Conservation (phyloP, 2,329 filamentous ascomycete species). For the Fusarium chaquense region DNA sequence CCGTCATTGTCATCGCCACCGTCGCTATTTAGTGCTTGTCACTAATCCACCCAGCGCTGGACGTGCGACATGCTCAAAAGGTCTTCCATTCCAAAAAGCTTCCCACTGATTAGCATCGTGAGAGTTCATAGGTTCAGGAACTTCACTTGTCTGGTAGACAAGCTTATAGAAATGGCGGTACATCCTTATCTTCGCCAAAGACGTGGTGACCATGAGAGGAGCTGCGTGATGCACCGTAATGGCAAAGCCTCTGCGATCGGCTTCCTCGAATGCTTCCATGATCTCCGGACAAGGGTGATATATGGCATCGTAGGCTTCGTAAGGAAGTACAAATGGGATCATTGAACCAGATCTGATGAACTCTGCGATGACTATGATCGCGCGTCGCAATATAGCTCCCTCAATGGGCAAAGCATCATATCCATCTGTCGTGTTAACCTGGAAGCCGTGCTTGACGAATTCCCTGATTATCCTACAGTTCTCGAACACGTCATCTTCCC, state of each 20-base stretch:
- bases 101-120: neutral
- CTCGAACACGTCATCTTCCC: fast-evolving
- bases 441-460: neutral
- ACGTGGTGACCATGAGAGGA: neutral
- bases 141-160: neutral
- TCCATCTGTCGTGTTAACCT: neutral
- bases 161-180: constrained; percentile 1
- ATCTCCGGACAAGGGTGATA: neutral
- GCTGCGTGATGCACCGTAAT: fast-evolving
- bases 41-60: neutral
- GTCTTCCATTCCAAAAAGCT: neutral
- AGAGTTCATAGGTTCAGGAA: neutral
- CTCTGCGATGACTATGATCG: neutral
- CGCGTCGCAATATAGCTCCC: neutral
- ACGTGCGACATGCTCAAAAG: neutral
- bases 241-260: neutral
- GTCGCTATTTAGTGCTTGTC: neutral
- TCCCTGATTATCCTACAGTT: neutral
- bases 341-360: constrained; percentile 9
- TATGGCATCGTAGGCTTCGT: too few relatives aligned
- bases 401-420: neutral
- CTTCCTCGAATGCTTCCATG: neutral
- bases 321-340: neutral
- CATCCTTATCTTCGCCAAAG: neutral
- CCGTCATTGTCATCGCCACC: neutral